phyloP scores from a whole-genome alignment of 768 basidiomycete species.

The Lentinula sp. region DNA sequence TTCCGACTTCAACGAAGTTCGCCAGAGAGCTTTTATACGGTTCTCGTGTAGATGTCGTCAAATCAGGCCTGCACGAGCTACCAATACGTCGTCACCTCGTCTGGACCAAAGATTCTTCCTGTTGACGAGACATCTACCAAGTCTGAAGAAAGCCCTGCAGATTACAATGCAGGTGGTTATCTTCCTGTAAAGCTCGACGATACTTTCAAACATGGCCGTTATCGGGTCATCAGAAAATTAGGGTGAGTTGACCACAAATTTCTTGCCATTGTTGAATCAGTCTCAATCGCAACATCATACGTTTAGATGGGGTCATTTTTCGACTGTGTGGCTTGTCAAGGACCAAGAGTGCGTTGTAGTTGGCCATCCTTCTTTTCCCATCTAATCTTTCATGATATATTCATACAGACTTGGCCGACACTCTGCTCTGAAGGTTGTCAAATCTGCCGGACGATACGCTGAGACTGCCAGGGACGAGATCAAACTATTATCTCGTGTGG shows the following conservation, averaged over 20 bases:
- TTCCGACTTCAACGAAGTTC: neutral
- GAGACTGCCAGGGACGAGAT: constrained; percentile 98
- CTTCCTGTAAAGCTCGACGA: constrained; percentile 78
- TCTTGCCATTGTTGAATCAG: constrained; percentile 7
- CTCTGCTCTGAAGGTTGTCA: constrained; percentile 92
- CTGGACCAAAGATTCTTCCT: constrained; percentile 65
- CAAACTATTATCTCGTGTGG: constrained; percentile 76
- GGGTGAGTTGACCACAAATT: constrained; percentile 44
- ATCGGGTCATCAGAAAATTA: constrained; percentile 83
- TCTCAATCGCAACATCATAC: constrained; percentile 19
- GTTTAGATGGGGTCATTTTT: constrained; percentile 88
- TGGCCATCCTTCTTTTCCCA: constrained; percentile 4
- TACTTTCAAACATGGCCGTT: constrained; percentile 78
- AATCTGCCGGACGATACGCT: constrained; percentile 91
- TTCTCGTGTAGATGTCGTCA: constrained; percentile 47
- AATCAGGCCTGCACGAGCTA: constrained; percentile 65
- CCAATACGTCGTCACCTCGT: constrained; percentile 66
- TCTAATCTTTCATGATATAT: constrained; percentile 5
- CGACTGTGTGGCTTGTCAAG: constrained; percentile 88
- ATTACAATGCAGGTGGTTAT: constrained; percentile 80
- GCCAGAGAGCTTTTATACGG: constrained; percentile 4
- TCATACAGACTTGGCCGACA: constrained; percentile 57
- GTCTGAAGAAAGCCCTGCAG: constrained; percentile 80
- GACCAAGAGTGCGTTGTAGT: constrained; percentile 59
- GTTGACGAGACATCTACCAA: constrained; percentile 60